These are phyloP conservation scores for Myotisia sp. DNA, from an alignment of 2,329 filamentous ascomycete species.

Conservation along the genomic window DNA sequence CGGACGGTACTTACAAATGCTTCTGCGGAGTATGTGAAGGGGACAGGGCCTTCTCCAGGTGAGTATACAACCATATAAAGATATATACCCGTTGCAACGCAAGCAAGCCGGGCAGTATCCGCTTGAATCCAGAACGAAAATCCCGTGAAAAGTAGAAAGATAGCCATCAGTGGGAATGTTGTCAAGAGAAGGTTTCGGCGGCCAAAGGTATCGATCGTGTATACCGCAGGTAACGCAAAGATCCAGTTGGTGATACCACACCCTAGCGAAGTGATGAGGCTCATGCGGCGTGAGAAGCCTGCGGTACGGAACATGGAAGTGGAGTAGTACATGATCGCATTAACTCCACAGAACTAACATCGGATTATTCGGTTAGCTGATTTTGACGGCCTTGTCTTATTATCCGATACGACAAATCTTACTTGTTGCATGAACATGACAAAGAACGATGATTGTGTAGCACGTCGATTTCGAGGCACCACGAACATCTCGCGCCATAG, in stretches of 20 bases:
- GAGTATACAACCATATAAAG: slow-evolving; percentile 20
- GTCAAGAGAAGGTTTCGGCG: slow-evolving; percentile 47
- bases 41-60: slow-evolving; percentile 44
- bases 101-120: slow-evolving; percentile 18
- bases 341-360: slow-evolving; percentile 32
- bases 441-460: slow-evolving; percentile 58
- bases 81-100: slow-evolving; percentile 19
- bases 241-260: slow-evolving; percentile 50
- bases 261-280: slow-evolving; percentile 11
- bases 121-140: slow-evolving; percentile 41
- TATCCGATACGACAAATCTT: no score
- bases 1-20: slow-evolving; percentile 32
- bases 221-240: slow-evolving; percentile 48
- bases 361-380: no score
- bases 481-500: slow-evolving; percentile 42
- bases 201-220: slow-evolving; percentile 53
- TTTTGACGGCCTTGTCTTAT: no score
- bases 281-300: slow-evolving; percentile 31
- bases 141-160: slow-evolving; percentile 49
- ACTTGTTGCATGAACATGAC: slow-evolving; percentile 70
- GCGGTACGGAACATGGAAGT: slow-evolving; percentile 38
- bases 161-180: slow-evolving; percentile 53
- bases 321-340: slow-evolving; percentile 50
- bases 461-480: slow-evolving; percentile 37
- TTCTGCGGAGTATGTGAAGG: slow-evolving; percentile 47